phyloP scores from a whole-genome alignment of 768 basidiomycete species.

The Sporobolomyces phaffii region DNA sequence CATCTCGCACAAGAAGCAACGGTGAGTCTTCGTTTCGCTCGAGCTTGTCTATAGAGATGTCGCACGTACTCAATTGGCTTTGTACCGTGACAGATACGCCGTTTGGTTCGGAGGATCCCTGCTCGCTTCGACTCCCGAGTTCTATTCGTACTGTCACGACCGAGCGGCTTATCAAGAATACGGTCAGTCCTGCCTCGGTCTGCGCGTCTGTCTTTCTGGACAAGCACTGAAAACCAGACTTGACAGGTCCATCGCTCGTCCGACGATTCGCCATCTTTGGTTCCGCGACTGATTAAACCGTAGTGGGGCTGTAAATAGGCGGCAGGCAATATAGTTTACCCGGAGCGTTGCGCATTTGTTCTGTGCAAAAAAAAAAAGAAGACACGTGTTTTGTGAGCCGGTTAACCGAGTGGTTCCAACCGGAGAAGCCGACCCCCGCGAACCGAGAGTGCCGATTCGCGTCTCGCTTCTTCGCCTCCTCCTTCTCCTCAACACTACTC shows the following conservation, averaged over 20 bases:
- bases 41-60: too few relatives aligned
- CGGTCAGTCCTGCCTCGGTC: too few relatives aligned
- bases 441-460: background rate
- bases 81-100: too few relatives aligned
- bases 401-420: too few relatives aligned
- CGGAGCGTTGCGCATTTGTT: background rate
- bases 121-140: slow-evolving; percentile 91
- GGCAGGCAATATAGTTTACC: background rate
- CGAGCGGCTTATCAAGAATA: slow-evolving; percentile 32
- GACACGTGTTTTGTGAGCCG: too few relatives aligned
- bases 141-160: slow-evolving; percentile 74
- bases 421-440: background rate
- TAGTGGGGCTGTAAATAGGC: background rate
- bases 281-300: slow-evolving; percentile 31
- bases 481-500: background rate
- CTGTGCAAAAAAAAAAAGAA: too few relatives aligned
- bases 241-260: too few relatives aligned
- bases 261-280: slow-evolving; percentile 66
- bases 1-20: slow-evolving; percentile 94
- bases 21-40: slow-evolving; percentile 45
- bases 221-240: too few relatives aligned
- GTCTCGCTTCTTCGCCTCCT: background rate
- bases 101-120: slow-evolving; percentile 98
- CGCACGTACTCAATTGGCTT: too few relatives aligned
- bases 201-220: too few relatives aligned